A percentile compares a stretch with the other conserved stretches of the same genome.
phyloP scores from a whole-genome alignment of 257 asterid species.

The Fraxinus pennsylvanica region DNA sequence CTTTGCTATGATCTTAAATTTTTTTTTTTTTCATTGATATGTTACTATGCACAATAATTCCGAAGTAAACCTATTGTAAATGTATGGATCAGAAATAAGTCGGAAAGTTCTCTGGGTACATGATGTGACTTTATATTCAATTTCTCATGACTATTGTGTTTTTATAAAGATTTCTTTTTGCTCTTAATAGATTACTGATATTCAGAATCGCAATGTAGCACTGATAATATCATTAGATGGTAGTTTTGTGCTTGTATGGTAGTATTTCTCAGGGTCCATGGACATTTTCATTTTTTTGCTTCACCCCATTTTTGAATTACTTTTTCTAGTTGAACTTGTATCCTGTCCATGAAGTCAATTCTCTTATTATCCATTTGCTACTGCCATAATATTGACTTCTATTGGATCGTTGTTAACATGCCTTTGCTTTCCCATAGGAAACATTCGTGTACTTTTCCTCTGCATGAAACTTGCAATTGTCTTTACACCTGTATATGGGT shows the following conservation, averaged over 20 bases:
- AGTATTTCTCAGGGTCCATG: slow-evolving; percentile 9
- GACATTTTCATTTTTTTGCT: slow-evolving; percentile 9
- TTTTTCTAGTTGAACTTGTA: slow-evolving; percentile 6
- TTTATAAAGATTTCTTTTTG: slow-evolving; percentile 1
- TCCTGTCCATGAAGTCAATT: not conserved
- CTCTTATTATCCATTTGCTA: slow-evolving; percentile 7
- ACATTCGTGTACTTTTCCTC: no score
- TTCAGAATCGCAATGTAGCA: not conserved
- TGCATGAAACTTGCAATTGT: not conserved
- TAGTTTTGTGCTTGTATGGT: no score
- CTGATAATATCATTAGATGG: slow-evolving; percentile 21
- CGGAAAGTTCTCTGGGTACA: slow-evolving; percentile 12
- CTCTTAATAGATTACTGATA: slow-evolving; percentile 1
- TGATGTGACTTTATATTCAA: slow-evolving; percentile 5
- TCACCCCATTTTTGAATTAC: slow-evolving; percentile 15
- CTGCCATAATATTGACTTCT: slow-evolving; percentile 6
- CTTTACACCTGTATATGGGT: not conserved
- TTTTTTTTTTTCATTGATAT: not conserved
- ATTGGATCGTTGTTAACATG: slow-evolving; percentile 15
- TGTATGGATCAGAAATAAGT: slow-evolving; percentile 6
- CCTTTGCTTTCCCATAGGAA: not conserved
- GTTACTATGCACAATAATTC: not conserved
- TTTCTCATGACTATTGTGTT: slow-evolving; percentile 1
- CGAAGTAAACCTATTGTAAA: slow-evolving; percentile 13
- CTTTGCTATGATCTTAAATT: slow-evolving; percentile 9